Percentiles rank a stretch among this genome's conserved stretches.
Conservation (phyloP, 805 yeast genomes). For the Kluyveromyces nonfermentans region DNA sequence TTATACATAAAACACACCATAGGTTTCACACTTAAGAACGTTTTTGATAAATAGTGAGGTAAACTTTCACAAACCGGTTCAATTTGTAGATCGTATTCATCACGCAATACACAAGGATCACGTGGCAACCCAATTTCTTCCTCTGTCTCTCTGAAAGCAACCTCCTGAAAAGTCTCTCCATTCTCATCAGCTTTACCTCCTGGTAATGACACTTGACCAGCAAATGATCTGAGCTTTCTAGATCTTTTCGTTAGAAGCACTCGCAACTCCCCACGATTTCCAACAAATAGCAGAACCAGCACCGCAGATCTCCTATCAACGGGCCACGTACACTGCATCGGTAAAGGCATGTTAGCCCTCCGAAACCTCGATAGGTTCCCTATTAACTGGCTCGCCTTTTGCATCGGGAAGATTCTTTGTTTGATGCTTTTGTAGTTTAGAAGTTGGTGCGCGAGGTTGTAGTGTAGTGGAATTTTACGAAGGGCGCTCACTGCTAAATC, state of each 20-base stretch:
- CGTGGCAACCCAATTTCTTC: conserved; percentile 77
- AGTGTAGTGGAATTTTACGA: neutral
- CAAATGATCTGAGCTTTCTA: conserved; percentile 56
- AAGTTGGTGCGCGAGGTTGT: neutral
- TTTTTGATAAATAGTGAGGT: conserved; percentile 77
- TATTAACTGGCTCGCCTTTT: conserved; percentile 13
- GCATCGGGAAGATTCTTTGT: conserved; percentile 6
- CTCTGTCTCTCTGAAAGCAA: conserved; percentile 72
- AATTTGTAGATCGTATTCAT: conserved; percentile 44
- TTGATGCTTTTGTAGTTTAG: neutral
- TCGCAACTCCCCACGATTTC: conserved; percentile 62
- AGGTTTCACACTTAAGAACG: conserved; percentile 77
- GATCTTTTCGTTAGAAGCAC: conserved; percentile 76
- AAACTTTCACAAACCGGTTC: conserved; percentile 47
- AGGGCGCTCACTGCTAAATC: neutral
- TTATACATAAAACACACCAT: conserved; percentile 54
- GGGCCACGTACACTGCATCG: conserved; percentile 59
- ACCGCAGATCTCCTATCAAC: conserved; percentile 68
- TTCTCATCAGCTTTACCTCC: conserved; percentile 83
- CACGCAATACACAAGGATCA: conserved; percentile 35
- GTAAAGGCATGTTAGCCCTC: conserved; percentile 10
- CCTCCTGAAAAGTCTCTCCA: conserved; percentile 56
- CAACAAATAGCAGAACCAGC: conserved; percentile 61
- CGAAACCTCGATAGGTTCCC: conserved; percentile 15
- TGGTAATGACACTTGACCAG: conserved; percentile 88